A percentile compares a stretch with the other conserved stretches of the same genome.
These are phyloP conservation scores for Epicoccum nigrum DNA, from an alignment of 2,329 filamentous ascomycete genomes.

Conservation along the genomic window DNA sequence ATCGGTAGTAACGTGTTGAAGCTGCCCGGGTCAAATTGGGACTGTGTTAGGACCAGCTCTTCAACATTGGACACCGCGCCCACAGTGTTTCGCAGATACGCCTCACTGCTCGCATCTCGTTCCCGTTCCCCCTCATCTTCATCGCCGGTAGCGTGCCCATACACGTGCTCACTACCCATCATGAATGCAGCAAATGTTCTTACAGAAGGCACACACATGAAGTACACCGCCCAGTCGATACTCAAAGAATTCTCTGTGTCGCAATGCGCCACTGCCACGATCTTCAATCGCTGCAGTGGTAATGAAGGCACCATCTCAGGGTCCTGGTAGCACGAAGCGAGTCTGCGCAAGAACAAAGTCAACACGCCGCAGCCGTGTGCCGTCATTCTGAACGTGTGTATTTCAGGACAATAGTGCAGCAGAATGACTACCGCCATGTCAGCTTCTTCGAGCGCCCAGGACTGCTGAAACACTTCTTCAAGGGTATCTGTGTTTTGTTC, in stretches of 20 bases:
- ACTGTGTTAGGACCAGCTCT: slow-evolving; percentile 16
- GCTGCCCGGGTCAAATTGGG: slow-evolving; percentile 8
- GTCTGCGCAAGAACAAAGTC: background rate
- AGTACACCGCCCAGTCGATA: slow-evolving; percentile 17
- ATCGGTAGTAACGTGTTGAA: slow-evolving; percentile 13
- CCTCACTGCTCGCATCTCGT: background rate
- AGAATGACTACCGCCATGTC: background rate
- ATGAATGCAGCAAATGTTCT: slow-evolving; percentile 12
- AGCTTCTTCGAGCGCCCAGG: background rate
- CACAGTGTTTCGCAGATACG: background rate
- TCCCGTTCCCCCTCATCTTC: background rate
- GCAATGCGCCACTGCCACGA: slow-evolving; percentile 16
- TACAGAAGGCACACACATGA: slow-evolving; percentile 21
- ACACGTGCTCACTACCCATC: slow-evolving; percentile 17
- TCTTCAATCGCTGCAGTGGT: slow-evolving; percentile 22
- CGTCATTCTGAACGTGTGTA: slow-evolving; percentile 21
- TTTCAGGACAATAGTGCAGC: background rate
- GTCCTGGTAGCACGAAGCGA: slow-evolving; percentile 17
- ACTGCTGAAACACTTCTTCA: background rate
- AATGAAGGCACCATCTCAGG: slow-evolving; percentile 4
- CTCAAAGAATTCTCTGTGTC: slow-evolving; percentile 12
- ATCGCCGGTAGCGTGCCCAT: background rate
- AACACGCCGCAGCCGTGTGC: slow-evolving; percentile 2
- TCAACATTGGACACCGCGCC: slow-evolving; percentile 12
- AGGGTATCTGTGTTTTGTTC: background rate